Evolutionary conservation across 305 asterid genomes (phyloP).

Genomic region (Plantago coronopus): DNA sequence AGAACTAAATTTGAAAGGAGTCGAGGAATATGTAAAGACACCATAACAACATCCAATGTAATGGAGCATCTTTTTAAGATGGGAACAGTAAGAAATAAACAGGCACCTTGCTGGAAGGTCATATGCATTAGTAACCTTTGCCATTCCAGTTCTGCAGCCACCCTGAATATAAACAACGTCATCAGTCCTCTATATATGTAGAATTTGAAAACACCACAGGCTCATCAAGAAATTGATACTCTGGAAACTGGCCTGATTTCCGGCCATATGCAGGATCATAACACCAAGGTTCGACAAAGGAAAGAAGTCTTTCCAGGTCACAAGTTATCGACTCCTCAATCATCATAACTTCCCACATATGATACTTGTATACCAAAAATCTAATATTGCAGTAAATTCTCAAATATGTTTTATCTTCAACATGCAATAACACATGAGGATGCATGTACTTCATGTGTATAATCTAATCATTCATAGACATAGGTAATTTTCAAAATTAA

Average conservation of each 20-base stretch:
- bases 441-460: slow-evolving; percentile 7
- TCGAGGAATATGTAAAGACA: slow-evolving; percentile 14
- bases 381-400: slow-evolving; percentile 9
- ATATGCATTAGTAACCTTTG: slow-evolving; percentile 75
- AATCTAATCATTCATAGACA: not conserved
- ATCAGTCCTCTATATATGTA: slow-evolving; percentile 16
- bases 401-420: slow-evolving; percentile 11
- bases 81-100: slow-evolving; percentile 17
- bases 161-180: slow-evolving; percentile 42
- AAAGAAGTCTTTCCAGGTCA: slow-evolving; percentile 1
- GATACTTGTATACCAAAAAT: slow-evolving; percentile 7
- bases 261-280: not conserved
- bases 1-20: not conserved
- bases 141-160: slow-evolving; percentile 95
- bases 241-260: slow-evolving; percentile 1
- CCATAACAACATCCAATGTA: slow-evolving; percentile 15
- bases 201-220: not conserved
- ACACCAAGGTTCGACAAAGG: slow-evolving; percentile 5
- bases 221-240: slow-evolving; percentile 1
- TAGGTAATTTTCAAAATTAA: slow-evolving; percentile 2
- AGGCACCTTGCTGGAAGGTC: slow-evolving; percentile 82
- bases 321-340: slow-evolving; percentile 2
- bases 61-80: slow-evolving; percentile 8
- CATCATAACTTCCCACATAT: not conserved
- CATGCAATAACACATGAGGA: slow-evolving; percentile 5